Base-by-base conservation (phyloP, 768 basidiomycete species). In the Podaxis sp. region DNA sequence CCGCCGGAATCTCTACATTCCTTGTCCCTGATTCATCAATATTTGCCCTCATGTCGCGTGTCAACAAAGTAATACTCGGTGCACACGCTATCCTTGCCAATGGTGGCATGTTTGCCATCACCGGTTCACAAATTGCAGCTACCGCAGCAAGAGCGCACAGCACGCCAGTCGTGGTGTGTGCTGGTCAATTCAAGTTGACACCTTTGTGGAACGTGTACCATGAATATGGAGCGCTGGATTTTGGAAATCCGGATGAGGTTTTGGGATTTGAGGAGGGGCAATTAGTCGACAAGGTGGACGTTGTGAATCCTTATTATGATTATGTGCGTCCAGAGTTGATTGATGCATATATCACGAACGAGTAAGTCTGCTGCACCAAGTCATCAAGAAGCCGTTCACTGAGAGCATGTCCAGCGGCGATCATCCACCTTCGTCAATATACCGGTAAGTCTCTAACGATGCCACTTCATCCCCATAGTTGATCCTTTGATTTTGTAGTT, bases 41-140 rank as follows among this genome's bases (percentile, higher is more conserved):
- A 72, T 96, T 91, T 71, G 94, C 95, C 11, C 83, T 99, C 65
- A 93, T 98, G 88, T 96, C 97, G 4, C 88, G 96, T 63, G 91
- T 96, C 64, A 96, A 95, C 78, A 99, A 99, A 75, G 90, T 98
- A 67, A 87, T 99, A 63, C 82, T 99, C 51, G 94, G 95, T 29
- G 91, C 95, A 11, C 96, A 98, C 74, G 88, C 91, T n/a, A 90
- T 98, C 69, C 87, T 97, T 55, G 96, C 96, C 25, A 96, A 98
- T 70, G 97, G 97, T 13, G 95, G 96, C 13, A 90, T 98, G 84
- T 95, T 96, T 73, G 91, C 93, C 15, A 84, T 92, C 49, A 84
- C 91, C 0, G 96, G 96, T 19, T 90, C 93, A 1, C 82, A 94
- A 17, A 79, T 95, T 47, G 92, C 89, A 1, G 93, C 92, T 3